Evolutionary conservation across 2,329 filamentous ascomycete species (phyloP), one percentile per base, ranked within the genome.

Genomic region (Ophiostoma populinum): DNA sequence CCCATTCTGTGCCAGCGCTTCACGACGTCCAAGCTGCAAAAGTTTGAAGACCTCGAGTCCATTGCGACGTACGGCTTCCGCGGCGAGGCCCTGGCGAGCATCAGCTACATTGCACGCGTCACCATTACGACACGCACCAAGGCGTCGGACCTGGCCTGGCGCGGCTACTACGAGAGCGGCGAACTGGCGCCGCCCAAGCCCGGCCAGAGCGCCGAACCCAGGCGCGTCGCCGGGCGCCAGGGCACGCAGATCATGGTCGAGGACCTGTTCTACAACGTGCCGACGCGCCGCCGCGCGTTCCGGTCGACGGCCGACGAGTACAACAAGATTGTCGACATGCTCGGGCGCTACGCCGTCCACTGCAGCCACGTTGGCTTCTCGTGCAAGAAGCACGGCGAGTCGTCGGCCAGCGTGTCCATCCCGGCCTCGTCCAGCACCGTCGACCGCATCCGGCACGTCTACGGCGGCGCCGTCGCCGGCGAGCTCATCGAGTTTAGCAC

Each of bases 31-130:
- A 98, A 98, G 53, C 66, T 98, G 39, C 85, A 90, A 46, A 71
- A 73, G 5, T 98, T 98, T 46, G 87, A 95, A 53, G 90, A 98
- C 52, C 63, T 98, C 32, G 73, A 73, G 26, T 80, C 76, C 5
- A 95, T 98, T 44, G 77, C 75, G 34, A 95, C 90, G 1, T 98
- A 98, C 54, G 90, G 90, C n/a, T 98, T 98, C 51, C 79, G 90
- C 35, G 90, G 90, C 37, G 90, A 98, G 56, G 90, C 90, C 4
- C 60, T 98, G 36, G 90, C 90, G 11, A 95, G 90, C 56, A 98
- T 98, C 53, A 95, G 87, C 51, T 90, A 98, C 52, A 94, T 98
- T 47, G 87, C 92, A 22, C 92, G 98, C 59, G 65, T 98, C 16
- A 83, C 78, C 4, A 83, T 98, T 28, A 95, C 87, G 2, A 98